Evolutionary conservation across 2,329 filamentous ascomycete genomes (phyloP).

Genomic region (Colletotrichum ledebouriae): DNA sequence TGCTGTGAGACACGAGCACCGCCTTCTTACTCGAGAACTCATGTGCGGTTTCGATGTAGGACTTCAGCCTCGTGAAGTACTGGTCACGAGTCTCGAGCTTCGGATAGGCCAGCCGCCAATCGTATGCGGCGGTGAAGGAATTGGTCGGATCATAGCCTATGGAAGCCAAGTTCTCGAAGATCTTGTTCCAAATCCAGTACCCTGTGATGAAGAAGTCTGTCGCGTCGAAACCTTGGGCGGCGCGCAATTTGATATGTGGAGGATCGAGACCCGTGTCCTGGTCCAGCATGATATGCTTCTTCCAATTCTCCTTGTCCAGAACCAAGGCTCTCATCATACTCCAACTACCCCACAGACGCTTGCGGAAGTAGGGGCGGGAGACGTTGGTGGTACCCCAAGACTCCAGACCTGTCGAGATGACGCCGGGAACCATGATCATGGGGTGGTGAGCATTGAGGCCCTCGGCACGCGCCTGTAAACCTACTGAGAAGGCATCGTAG

Average conservation of each 20-base stretch:
- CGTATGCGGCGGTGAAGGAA: slow-evolving; percentile 79
- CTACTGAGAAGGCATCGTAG: slow-evolving; percentile 95
- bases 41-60: slow-evolving; percentile 87
- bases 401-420: slow-evolving; percentile 96
- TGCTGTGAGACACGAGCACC: slow-evolving; percentile 91
- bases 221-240: slow-evolving; percentile 96
- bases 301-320: slow-evolving; percentile 94
- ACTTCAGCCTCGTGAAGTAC: slow-evolving; percentile 93
- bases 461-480: slow-evolving; percentile 83
- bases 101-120: slow-evolving; percentile 92
- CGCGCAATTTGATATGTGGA: slow-evolving; percentile 87
- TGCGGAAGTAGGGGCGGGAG: slow-evolving; percentile 92
- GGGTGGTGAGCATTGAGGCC: slow-evolving; percentile 87
- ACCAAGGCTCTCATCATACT: slow-evolving; percentile 98
- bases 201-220: slow-evolving; percentile 93
- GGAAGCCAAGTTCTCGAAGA: slow-evolving; percentile 94
- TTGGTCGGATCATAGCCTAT: slow-evolving; percentile 94
- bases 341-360: slow-evolving; percentile 97
- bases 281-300: slow-evolving; percentile 96
- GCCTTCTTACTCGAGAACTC: slow-evolving; percentile 82
- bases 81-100: slow-evolving; percentile 93
- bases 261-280: slow-evolving; percentile 92
- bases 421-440: slow-evolving; percentile 96
- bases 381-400: slow-evolving; percentile 93
- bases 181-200: slow-evolving; percentile 99